Conservation (phyloP, 257 asterid species). For the Fraxinus pennsylvanica region DNA sequence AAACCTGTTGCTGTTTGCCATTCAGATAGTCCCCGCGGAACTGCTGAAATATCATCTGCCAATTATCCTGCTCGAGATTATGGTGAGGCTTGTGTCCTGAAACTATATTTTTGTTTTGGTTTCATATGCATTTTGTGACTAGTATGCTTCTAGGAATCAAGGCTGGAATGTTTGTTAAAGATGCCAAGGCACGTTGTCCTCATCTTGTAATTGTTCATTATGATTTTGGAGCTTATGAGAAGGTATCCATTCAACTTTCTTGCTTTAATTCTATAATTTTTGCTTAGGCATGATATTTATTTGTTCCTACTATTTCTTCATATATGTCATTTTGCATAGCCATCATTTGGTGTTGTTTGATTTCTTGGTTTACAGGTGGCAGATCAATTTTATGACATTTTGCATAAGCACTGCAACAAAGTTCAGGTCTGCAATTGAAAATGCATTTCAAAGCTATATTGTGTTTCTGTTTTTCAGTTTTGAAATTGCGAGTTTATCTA, state of each 20-base stretch:
- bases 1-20: constrained; percentile 97
- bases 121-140: constrained; percentile 24
- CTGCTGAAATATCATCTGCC: constrained; percentile 95
- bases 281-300: constrained; percentile 14
- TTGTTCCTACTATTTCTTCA: constrained; percentile 3
- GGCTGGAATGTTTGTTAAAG: constrained; percentile 96
- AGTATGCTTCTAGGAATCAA: constrained; percentile 60
- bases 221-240: constrained; percentile 94
- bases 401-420: constrained; percentile 85
- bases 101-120: constrained; percentile 2
- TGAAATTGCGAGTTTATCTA: constrained; percentile 24
- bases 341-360: constrained; percentile 9
- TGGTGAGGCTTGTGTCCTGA: constrained; percentile 54
- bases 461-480: constrained; percentile 21
- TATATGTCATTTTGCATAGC: constrained; percentile 13
- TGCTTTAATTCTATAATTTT: not conserved
- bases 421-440: constrained; percentile 66
- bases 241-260: constrained; percentile 44
- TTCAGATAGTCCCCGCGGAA: constrained; percentile 88
- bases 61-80: constrained; percentile 88
- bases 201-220: constrained; percentile 84
- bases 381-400: constrained; percentile 82
- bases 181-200: constrained; percentile 91
- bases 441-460: constrained; percentile 19
- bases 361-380: constrained; percentile 68